Conservation (phyloP, 2,329 filamentous ascomycete species). For the Trichophyton mentagrophytes region DNA sequence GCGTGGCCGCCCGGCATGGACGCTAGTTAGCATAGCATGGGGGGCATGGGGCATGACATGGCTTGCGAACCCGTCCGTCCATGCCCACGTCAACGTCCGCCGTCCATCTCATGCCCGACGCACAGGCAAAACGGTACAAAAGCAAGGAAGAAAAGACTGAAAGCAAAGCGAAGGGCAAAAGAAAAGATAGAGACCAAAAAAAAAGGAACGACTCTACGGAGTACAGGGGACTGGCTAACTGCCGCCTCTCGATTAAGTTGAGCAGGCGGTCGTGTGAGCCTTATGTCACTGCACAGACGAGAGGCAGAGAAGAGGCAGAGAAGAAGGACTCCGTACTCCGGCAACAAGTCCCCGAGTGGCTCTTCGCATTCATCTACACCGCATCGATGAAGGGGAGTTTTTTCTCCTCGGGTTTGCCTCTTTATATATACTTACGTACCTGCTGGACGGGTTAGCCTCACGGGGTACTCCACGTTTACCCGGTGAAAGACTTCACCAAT, state of each 20-base stretch:
- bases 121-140: neutral
- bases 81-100: too few relatives aligned
- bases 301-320: neutral
- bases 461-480: neutral
- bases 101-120: neutral
- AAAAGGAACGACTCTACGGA: neutral
- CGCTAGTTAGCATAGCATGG: neutral
- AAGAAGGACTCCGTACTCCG: neutral
- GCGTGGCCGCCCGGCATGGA: neutral
- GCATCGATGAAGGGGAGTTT: neutral
- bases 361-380: neutral
- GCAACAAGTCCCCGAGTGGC: neutral
- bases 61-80: neutral
- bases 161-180: neutral
- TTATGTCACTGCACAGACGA: neutral
- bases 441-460: too few relatives aligned
- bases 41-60: neutral
- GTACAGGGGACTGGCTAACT: neutral
- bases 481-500: neutral
- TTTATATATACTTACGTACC: neutral
- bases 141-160: neutral
- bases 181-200: neutral
- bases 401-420: neutral
- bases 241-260: neutral
- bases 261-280: slow-evolving; percentile 1